phyloP scores from a whole-genome alignment of 192 early-diverging fungal genomes.

The Geranomyces variabilis region DNA sequence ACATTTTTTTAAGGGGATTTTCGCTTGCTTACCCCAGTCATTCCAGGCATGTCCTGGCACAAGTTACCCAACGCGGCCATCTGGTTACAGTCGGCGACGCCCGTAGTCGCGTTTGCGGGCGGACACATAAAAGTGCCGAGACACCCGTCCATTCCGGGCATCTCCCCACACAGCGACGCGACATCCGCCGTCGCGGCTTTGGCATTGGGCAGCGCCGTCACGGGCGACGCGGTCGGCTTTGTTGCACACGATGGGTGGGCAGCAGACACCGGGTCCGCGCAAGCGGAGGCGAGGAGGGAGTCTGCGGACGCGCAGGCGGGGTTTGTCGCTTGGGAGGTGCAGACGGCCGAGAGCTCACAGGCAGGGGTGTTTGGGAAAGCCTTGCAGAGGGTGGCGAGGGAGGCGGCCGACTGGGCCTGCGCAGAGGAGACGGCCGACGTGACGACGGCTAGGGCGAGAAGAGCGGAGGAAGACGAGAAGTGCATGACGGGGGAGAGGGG shows the following conservation, averaged over 20 bases:
- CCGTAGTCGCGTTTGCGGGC: conserved; percentile 4
- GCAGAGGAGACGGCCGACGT: neutral
- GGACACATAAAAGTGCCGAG: conserved; percentile 2
- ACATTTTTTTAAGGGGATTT: neutral
- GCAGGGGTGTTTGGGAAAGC: conserved; percentile 15
- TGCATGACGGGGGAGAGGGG: neutral
- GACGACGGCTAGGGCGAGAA: neutral
- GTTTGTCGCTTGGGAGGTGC: neutral
- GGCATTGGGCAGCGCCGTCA: neutral
- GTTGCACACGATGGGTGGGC: neutral
- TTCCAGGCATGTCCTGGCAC: conserved; percentile 19
- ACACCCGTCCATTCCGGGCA: conserved; percentile 12
- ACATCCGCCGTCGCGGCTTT: neutral
- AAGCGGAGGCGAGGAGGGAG: neutral
- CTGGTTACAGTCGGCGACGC: neutral
- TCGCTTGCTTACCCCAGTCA: conserved; percentile 1
- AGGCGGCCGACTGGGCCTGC: neutral
- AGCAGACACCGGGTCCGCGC: neutral
- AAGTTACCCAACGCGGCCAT: neutral
- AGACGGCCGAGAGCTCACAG: conserved; percentile 24
- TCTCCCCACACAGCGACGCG: neutral
- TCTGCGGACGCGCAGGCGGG: neutral
- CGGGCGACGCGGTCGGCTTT: neutral
- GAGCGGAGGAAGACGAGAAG: too few relatives aligned
- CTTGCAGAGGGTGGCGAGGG: conserved; percentile 19